Evolutionary conservation across 1,284 basidiomycete genomes (phyloP), one percentile per base, ranked within the genome.

Genomic region (Malassezia restricta): DNA sequence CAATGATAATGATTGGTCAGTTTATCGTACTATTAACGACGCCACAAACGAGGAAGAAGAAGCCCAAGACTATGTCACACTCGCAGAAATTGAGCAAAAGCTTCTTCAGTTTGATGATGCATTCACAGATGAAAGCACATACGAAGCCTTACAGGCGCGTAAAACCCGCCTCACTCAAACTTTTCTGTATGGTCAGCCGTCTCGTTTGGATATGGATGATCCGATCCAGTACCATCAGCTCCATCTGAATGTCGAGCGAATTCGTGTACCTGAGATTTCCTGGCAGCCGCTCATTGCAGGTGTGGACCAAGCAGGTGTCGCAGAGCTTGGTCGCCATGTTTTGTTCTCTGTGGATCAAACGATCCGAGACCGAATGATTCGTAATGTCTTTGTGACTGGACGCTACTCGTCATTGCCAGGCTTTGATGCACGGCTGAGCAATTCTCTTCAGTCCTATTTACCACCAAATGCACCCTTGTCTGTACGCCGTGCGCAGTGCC

Each of bases 1-100:
- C 29, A 85, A 96, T 62, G 92, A 98, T 68, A 87, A 85, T 14
- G 92, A 98, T 73, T 98, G 94, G 92, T 84, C 84, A 0, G 90
- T 98, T 47, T 98, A 98, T 72, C 86, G 92, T 53, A 91, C 95
- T 76, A 92, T 99, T 54, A 87, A 87, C 63, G 83, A 80, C 3
- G 82, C 83, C 1, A 85, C 85, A 2, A 82, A 82, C n/a, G 91
- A 88, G 1, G 91, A 89, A 0, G 91, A 94, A 53, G 92, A 98
- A 75, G 44, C 44, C 12, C 15, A 47, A 29, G 44, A 47, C 12
- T 92, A 95, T 66, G 92, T 96, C 2, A 90, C 96, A 64, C 74
- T 86, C 29, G 77, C 77, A 6, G 80, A 82, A 41, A 79, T 98
- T 8, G 92, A 99, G 74, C 78, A 79, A 56, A 85, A 87, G 63